Base-by-base conservation (phyloP, 345 rosid genomes). In the Durio zibethinus region DNA sequence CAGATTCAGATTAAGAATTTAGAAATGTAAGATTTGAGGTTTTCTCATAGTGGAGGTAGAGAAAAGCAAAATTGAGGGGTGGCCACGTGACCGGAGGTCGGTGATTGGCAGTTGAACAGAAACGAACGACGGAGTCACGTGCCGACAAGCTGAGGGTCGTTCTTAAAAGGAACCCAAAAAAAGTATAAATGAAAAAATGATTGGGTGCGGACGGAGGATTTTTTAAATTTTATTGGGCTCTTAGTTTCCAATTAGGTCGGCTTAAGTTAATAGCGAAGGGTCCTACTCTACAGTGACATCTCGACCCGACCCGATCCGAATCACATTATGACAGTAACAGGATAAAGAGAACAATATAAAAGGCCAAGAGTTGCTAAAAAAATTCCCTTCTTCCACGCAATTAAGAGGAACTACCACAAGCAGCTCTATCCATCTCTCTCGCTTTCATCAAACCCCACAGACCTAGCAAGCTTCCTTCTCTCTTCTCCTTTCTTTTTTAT, bases 21-120 rank as follows among this genome's bases (percentile, higher is more conserved):
- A 73, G 43, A 83, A 87, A 86, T 86, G 85, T 82, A 79, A 77
- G 29, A 63, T 56, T 77, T 75, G 75, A 10, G 43, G 78, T 38
- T 78, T 67, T 73, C 53, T 64, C 74, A 65, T 65, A 47, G 45
- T 66, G 40, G 60, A 71, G 18, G 18, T 14, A 2, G 62, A 23
- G 35, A 35, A 40, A 23, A 16, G 33, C 61, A 62, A 42, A 7
- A 4, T 45, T 5, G 57, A 31, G 33, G 31, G 23, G 50, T 4
- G 42, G 76, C 25, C 78, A 76, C 85, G 81, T 69, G 81, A 60
- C 60, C 62, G 75, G 42, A n/a, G 48, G 40, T 21, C 76, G 80
- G 80, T 15, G 60, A 60, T 48, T 40, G 52, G 63, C 73, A 14
- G 72, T 38, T 70, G 73, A 72, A 33, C 77, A 15, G 31, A 54